A percentile compares a stretch with the other conserved stretches of the same genome.
These are phyloP conservation scores for Trametes cinnabarina DNA, from an alignment of 768 basidiomycete species.

Conservation along the genomic window DNA sequence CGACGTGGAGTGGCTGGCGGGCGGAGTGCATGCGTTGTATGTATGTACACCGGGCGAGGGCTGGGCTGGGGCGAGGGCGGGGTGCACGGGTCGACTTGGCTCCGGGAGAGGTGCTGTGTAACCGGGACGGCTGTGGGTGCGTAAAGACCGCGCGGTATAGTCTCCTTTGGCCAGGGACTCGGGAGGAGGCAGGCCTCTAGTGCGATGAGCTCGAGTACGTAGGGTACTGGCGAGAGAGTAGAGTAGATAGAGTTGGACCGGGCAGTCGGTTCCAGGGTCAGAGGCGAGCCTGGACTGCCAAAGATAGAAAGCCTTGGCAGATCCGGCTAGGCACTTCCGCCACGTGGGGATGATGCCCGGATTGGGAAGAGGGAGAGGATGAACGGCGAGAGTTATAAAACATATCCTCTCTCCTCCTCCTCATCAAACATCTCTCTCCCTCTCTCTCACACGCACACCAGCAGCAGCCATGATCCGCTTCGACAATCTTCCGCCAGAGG, in stretches of 20 bases:
- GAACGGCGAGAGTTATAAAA: neutral
- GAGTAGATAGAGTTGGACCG: too few relatives aligned
- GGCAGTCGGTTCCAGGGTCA: neutral
- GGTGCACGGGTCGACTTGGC: neutral
- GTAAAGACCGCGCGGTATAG: too few relatives aligned
- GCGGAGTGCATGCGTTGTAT: too few relatives aligned
- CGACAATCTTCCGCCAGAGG: conserved; percentile 69
- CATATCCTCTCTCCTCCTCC: neutral
- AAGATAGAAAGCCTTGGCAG: conserved; percentile 9
- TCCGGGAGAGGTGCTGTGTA: neutral
- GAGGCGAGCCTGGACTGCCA: neutral
- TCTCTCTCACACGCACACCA: neutral
- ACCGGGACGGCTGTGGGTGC: too few relatives aligned
- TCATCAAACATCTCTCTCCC: neutral
- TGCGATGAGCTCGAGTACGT: too few relatives aligned
- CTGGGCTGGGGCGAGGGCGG: neutral
- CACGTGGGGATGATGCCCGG: neutral
- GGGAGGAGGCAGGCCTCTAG: too few relatives aligned
- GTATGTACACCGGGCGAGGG: too few relatives aligned
- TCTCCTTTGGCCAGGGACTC: too few relatives aligned
- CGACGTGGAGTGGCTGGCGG: too few relatives aligned
- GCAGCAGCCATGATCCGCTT: conserved; percentile 65
- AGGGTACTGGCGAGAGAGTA: too few relatives aligned
- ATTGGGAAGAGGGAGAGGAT: neutral
- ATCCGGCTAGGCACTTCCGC: conserved; percentile 4